Evolutionary conservation across 768 basidiomycete species (phyloP).

Genomic region (Boletus vermiculosoides): DNA sequence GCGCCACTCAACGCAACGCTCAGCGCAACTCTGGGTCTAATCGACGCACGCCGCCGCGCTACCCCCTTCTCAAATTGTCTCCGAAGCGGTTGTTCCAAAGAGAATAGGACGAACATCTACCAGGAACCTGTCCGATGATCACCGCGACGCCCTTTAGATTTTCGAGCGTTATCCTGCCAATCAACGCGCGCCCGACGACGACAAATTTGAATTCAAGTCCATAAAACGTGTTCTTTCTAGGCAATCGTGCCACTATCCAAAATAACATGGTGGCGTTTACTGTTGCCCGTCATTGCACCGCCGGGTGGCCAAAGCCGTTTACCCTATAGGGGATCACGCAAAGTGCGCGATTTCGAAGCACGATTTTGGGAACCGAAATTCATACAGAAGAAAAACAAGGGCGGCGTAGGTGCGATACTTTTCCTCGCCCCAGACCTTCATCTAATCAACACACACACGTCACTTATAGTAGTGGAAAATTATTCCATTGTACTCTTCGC

Average conservation of each 20-base stretch:
- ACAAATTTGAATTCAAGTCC: not conserved
- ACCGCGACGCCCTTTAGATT: constrained; percentile 5
- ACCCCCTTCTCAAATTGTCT: not conserved
- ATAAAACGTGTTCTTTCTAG: not conserved
- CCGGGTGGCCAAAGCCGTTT: not conserved
- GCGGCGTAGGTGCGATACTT: not conserved
- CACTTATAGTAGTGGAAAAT: not conserved
- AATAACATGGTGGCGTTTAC: constrained; percentile 4
- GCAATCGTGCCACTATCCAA: not conserved
- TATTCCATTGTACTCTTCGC: not conserved
- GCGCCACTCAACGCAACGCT: constrained; percentile 6
- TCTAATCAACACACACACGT: not conserved
- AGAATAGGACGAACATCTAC: not conserved
- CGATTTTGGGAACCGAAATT: not conserved
- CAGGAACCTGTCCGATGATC: constrained; percentile 2
- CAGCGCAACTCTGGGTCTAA: constrained; percentile 9
- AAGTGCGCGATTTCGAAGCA: not conserved
- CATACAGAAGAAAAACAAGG: not conserved
- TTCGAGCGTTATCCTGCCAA: constrained; percentile 5
- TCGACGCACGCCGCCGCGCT: not conserved
- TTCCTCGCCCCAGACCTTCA: not conserved
- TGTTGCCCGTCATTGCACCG: not conserved
- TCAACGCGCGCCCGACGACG: not conserved
- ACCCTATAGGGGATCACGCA: not conserved
- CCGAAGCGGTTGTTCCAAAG: not conserved